Evolutionary conservation across 139 green algal species (phyloP), one percentile per base, ranked within the genome.

Genomic region (Desmodesmus armatus): DNA sequence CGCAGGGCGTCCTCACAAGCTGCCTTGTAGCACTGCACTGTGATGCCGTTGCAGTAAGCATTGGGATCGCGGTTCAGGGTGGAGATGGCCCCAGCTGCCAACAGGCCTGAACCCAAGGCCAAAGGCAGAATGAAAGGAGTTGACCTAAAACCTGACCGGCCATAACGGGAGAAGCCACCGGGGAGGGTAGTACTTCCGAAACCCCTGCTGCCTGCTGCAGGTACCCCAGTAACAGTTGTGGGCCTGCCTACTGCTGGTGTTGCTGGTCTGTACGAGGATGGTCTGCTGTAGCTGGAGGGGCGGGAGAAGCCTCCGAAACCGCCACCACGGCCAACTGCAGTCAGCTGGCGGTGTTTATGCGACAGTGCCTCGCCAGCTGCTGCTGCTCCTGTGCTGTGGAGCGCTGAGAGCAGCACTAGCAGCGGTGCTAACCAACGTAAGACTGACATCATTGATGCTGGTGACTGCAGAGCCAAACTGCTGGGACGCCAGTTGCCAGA

Each of bases 1-100:
- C 60, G 25, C 7, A 69, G 60, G 0, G 60, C 60, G 19, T 69
- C 60, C 60, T 69, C 60, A 69, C 60, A 69, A 25, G 60, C 60
- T 69, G 60, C 60, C n/a, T 5, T 19, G 60, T 69, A 69, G 60
- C 60, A 69, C 60, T 69, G 60, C 60, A 69, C 60, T 69, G 60
- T 39, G 21, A 17, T 9, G 60, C 60, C 60, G n/a, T 69, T 69
- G 60, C 60, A 69, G 60, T 69, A 69, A 7, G 60, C 60, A 29
- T 69, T 69, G 27, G 60, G 60, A 7, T 69, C 37, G 60, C 37
- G 35, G 60, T 69, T 69, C 60, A 69, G 27, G n/a, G 60, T 39
- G 5, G 60, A 69, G 3, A 69, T 37, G 27, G 60, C 60, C 37
- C n/a, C 60, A 6, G n/a, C 60, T 35, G 60, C 60, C 37, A 69